A percentile compares a stretch with the other conserved stretches of the same genome.
Evolutionary conservation across 257 asterid species (phyloP).

Genomic region (Jacaranda mimosifolia): DNA sequence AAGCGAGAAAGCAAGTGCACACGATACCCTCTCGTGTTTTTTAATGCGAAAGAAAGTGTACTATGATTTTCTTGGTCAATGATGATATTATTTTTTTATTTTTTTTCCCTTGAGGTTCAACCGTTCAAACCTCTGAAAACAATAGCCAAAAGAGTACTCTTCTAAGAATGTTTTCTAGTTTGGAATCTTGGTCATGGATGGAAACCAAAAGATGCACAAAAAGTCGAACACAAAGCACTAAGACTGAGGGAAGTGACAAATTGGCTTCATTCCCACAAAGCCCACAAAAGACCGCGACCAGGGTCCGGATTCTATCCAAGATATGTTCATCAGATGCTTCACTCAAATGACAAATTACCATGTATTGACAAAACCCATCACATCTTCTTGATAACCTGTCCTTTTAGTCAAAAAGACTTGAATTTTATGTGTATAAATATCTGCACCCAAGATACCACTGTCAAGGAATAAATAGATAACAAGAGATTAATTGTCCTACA

Average conservation of each 20-base stretch:
- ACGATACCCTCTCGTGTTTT: not conserved
- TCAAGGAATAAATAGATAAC: not conserved
- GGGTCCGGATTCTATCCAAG: not conserved
- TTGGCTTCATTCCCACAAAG: slow-evolving; percentile 56
- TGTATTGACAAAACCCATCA: slow-evolving; percentile 53
- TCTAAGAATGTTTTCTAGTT: slow-evolving; percentile 41
- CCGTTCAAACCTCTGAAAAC: not conserved
- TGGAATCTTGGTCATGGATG: slow-evolving; percentile 36
- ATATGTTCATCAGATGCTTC: slow-evolving; percentile 33
- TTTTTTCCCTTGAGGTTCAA: no score
- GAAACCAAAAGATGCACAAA: slow-evolving; percentile 40
- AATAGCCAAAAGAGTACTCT: slow-evolving; percentile 41
- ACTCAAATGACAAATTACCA: slow-evolving; percentile 49
- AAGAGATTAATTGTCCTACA: no score
- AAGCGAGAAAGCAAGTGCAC: not conserved
- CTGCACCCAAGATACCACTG: slow-evolving; percentile 10
- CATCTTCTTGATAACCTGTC: slow-evolving; percentile 38
- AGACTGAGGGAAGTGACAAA: slow-evolving; percentile 58
- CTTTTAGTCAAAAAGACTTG: not conserved
- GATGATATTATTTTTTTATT: not conserved
- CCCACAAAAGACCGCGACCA: slow-evolving; percentile 45
- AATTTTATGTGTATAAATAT: not conserved
- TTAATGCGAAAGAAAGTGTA: not conserved
- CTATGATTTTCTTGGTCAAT: slow-evolving; percentile 28
- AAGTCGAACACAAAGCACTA: slow-evolving; percentile 53